Percentiles rank a stretch among this genome's conserved stretches.
These are phyloP conservation scores for Nakazawaea anatomiae DNA, from an alignment of 805 yeast genomes.

Conservation along the genomic window DNA sequence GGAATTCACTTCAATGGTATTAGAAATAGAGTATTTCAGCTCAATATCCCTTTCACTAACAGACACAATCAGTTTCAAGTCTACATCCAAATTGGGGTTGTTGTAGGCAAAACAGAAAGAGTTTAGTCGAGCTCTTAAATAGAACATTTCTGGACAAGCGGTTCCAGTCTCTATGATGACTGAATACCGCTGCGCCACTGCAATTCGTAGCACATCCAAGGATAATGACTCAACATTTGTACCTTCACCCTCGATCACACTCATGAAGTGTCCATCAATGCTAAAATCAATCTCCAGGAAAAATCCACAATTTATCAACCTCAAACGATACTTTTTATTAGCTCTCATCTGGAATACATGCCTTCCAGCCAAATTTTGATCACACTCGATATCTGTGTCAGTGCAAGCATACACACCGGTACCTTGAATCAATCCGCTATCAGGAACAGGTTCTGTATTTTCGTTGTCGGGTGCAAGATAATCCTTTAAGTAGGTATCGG, in stretches of 20 bases:
- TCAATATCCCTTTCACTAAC: conserved; percentile 4
- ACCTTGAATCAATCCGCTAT: conserved; percentile 16
- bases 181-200: conserved; percentile 19
- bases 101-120: conserved; percentile 14
- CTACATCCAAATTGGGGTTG: conserved; percentile 14
- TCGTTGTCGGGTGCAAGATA: conserved; percentile 17
- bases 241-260: conserved; percentile 57
- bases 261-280: conserved; percentile 46
- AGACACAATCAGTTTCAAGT: conserved; percentile 14
- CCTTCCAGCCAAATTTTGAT: conserved; percentile 2
- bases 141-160: conserved; percentile 8
- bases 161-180: conserved; percentile 12
- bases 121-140: conserved; percentile 16
- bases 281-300: conserved; percentile 51
- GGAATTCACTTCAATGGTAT: conserved; percentile 1
- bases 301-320: conserved; percentile 51
- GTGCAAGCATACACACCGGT: conserved; percentile 16
- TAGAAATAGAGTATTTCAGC: not conserved
- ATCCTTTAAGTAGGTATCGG: conserved; percentile 9
- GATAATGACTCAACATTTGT: conserved; percentile 39
- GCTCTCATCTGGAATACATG: conserved; percentile 29
- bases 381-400: conserved; percentile 11
- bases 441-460: conserved; percentile 19
- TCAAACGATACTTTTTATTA: conserved; percentile 37
- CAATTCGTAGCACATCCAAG: conserved; percentile 13